Evolutionary conservation across 306 rosid species (phyloP).

Genomic region (Potentilla sterilis): DNA sequence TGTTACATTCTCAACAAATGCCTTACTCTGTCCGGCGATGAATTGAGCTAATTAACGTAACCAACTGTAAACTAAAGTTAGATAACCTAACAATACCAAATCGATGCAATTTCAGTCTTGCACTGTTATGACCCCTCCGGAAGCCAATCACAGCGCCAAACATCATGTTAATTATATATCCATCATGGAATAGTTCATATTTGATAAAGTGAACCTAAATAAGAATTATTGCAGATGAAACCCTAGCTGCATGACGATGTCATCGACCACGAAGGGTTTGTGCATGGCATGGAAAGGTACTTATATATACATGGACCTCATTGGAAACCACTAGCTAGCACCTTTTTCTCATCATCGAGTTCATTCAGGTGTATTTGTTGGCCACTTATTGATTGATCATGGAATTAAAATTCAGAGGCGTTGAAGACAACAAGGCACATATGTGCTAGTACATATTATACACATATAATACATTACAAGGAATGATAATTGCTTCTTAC

Average conservation of each 20-base stretch:
- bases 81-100: neutral
- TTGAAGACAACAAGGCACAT: constrained; percentile 37
- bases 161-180: neutral
- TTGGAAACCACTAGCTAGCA: constrained; percentile 28
- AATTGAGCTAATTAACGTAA: neutral
- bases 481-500: neutral
- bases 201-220: neutral
- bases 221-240: neutral
- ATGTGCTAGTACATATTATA: neutral
- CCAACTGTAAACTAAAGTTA: neutral
- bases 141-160: neutral
- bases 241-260: constrained; percentile 17
- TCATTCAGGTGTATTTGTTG: constrained; percentile 34
- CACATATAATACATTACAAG: neutral
- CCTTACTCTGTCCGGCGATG: neutral
- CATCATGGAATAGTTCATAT: neutral
- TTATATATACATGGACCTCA: constrained; percentile 16
- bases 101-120: neutral
- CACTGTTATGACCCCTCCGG: neutral
- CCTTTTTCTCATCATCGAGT: neutral
- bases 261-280: constrained; percentile 4
- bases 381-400: constrained; percentile 38
- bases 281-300: constrained; percentile 13
- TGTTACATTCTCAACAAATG: neutral
- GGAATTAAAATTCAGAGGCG: constrained; percentile 17